These are phyloP conservation scores for Arthrinium puccinioides DNA, from an alignment of 2,329 filamentous ascomycete species.

Conservation along the genomic window DNA sequence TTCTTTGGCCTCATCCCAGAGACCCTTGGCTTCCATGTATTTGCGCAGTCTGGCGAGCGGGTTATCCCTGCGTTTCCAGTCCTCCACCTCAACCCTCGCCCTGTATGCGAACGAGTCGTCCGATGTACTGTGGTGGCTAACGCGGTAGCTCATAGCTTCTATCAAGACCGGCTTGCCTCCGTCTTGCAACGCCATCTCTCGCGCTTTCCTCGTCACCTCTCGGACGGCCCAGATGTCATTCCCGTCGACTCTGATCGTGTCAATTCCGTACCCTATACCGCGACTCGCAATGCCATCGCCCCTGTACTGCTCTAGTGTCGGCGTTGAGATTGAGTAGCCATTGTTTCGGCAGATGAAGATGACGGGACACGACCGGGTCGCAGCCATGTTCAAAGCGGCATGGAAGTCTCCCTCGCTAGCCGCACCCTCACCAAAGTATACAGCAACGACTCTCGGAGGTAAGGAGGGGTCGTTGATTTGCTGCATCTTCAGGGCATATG, in stretches of 20 bases:
- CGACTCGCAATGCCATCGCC: slow-evolving; percentile 86
- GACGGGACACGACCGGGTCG: slow-evolving; percentile 78
- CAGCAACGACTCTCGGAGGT: slow-evolving; percentile 63
- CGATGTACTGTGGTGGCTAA: slow-evolving; percentile 92
- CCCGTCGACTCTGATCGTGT: slow-evolving; percentile 87
- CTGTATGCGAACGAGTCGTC: slow-evolving; percentile 97
- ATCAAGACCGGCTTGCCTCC: slow-evolving; percentile 81
- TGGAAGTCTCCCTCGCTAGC: slow-evolving; percentile 91
- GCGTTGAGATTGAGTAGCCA: slow-evolving; percentile 84
- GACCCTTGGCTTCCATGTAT: slow-evolving; percentile 75
- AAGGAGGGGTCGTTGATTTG: slow-evolving; percentile 62
- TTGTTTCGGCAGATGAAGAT: slow-evolving; percentile 92
- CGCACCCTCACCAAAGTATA: slow-evolving; percentile 87
- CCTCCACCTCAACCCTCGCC: slow-evolving; percentile 85
- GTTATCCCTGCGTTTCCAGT: slow-evolving; percentile 89
- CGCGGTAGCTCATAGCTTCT: slow-evolving; percentile 97
- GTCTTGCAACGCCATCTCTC: slow-evolving; percentile 68
- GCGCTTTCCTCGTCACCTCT: slow-evolving; percentile 70
- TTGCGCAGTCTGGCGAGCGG: slow-evolving; percentile 79
- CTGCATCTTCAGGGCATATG: slow-evolving; percentile 81
- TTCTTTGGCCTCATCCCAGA: slow-evolving; percentile 84
- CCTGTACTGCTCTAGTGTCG: slow-evolving; percentile 83
- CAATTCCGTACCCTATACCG: slow-evolving; percentile 87
- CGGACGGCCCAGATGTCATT: slow-evolving; percentile 89
- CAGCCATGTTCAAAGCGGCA: slow-evolving; percentile 83